Evolutionary conservation across 345 rosid genomes (phyloP), one percentile per base, ranked within the genome.

Genomic region (Combretum micranthum): DNA sequence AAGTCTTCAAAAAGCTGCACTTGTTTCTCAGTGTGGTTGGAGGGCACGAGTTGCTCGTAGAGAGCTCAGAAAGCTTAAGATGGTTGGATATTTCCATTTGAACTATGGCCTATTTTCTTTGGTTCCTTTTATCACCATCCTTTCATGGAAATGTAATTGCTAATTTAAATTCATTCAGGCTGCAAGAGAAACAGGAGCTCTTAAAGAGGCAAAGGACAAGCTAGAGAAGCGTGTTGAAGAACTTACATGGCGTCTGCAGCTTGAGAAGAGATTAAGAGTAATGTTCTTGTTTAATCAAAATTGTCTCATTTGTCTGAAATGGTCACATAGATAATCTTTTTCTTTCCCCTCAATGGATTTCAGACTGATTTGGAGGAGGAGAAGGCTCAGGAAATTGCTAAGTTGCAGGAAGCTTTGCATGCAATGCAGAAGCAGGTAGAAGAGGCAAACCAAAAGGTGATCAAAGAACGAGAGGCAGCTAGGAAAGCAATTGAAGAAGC

Each of bases 151-250:
- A 15, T 7, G n/a, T 61, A n/a, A 50, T 19, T 61, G 9, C 16
- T 20, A 20, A 21, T 61, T 19, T 57, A 44, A 39, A 70, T 67
- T 75, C 45, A 66, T 68, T 49, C 75, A 93, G 99, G 97, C 96
- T 39, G 77, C 96, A 32, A 80, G 87, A 61, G 99, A 93, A 71
- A 93, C 99, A 3, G 97, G 97, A 42, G 97, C 99, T 59, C 96
- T 93, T 42, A 83, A 89, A 82, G 99, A 90, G 80, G 96, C 96
- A 15, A 93, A 90, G 67, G 97, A 90, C 86, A 93, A 93, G 73
- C 77, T 93, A 63, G 99, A 93, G 64, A 93, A 93, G 78, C 97
- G 97, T 44, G 97, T 89, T 54, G 99, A 93, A 68, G 97, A 93
- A 69, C 75, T 93, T 53, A 87, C 96, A 66, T 93, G 97, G 97